Conservation (phyloP, 2,329 filamentous ascomycete genomes). For the Fusarium temperatum region DNA sequence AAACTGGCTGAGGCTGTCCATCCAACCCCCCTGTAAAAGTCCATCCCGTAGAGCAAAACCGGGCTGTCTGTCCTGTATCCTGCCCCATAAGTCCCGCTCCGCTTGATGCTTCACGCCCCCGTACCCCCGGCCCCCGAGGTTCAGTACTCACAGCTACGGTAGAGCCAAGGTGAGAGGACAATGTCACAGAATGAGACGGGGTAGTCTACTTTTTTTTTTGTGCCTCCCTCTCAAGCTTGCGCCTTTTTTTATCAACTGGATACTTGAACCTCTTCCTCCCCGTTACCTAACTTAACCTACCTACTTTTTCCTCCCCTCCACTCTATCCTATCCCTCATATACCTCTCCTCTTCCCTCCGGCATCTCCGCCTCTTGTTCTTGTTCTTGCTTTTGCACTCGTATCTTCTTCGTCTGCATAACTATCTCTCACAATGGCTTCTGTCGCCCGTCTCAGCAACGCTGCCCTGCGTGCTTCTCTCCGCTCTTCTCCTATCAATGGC, state of each 20-base stretch:
- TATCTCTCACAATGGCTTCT: constrained; percentile 74
- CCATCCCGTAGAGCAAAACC: constrained; percentile 18
- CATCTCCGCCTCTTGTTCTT: constrained; percentile 43
- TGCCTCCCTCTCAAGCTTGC: constrained; percentile 25
- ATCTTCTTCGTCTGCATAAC: constrained; percentile 42
- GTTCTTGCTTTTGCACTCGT: constrained; percentile 40
- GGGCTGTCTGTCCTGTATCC: constrained; percentile 23
- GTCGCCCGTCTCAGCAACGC: constrained; percentile 82
- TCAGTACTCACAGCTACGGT: constrained; percentile 25
- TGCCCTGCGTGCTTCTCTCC: constrained; percentile 80
- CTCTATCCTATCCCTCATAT: constrained; percentile 45
- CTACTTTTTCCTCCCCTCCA: constrained; percentile 32
- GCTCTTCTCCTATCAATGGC: constrained; percentile 72
- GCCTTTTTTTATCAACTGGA: constrained; percentile 37
- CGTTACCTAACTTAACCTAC: constrained; percentile 11
- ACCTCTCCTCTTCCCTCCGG: constrained; percentile 48
- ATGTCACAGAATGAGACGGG: constrained; percentile 18
- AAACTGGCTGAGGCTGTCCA: constrained; percentile 17
- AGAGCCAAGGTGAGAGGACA: constrained; percentile 25
- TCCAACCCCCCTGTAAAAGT: constrained; percentile 21
- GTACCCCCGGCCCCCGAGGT: constrained; percentile 36
- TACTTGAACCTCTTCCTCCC: constrained; percentile 48
- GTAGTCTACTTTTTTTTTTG: constrained; percentile 34
- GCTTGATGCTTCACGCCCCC: constrained; percentile 31
- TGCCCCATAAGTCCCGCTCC: constrained; percentile 35